A percentile compares a stretch with the other conserved stretches of the same genome.
Conservation (phyloP, 495 filamentous ascomycete genomes). For the Penicillium salamii region DNA sequence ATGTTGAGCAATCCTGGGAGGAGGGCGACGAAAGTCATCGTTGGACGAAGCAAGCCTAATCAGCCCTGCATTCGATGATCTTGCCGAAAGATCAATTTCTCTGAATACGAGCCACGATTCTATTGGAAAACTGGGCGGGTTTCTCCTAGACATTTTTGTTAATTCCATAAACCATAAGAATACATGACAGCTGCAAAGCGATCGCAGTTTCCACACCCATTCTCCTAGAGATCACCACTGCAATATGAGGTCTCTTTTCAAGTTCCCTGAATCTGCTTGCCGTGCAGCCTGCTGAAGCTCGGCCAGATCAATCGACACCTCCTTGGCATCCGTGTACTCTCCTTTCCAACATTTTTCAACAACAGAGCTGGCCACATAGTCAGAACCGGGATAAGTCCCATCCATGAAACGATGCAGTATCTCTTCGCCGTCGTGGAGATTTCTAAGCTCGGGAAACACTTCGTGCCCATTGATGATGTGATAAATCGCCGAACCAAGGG, state of each 20-base stretch:
- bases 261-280: no score
- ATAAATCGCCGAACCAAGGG: constrained; percentile 22
- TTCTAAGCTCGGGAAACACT: constrained; percentile 20
- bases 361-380: constrained; percentile 7
- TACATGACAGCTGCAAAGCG: no score
- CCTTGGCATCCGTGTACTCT: constrained; percentile 1
- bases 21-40: constrained; percentile 79
- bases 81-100: not conserved
- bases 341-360: constrained; percentile 14
- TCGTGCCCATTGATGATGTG: constrained; percentile 15
- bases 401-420: constrained; percentile 1
- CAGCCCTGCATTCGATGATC: not conserved
- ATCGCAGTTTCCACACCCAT: no score
- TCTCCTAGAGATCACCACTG: no score
- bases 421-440: constrained; percentile 7
- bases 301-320: constrained; percentile 5
- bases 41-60: constrained; percentile 55
- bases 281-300: no score
- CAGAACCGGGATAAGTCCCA: not conserved
- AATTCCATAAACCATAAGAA: no score
- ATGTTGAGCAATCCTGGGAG: constrained; percentile 79
- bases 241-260: no score
- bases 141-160: constrained; percentile 4
- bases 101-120: not conserved
- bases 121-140: not conserved